A percentile compares a stretch with the other conserved stretches of the same genome.
phyloP scores from a whole-genome alignment of 768 basidiomycete species.

The Termitomyces heimii region DNA sequence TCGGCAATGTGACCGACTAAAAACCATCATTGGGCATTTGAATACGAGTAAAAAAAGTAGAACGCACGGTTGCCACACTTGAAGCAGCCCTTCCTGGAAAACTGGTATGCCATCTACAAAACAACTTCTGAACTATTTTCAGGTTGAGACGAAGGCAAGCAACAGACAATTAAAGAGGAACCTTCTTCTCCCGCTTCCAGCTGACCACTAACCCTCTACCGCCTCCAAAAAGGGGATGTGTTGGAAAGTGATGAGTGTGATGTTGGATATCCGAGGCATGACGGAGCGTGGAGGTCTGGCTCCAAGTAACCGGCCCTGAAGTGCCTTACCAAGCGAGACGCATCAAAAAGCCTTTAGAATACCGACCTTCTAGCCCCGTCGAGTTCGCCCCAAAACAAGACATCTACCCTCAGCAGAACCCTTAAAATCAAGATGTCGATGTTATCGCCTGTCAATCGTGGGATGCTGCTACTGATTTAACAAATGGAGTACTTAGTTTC shows the following conservation, averaged over 20 bases:
- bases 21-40: conserved; percentile 5
- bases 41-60: background rate
- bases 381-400: background rate
- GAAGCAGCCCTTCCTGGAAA: conserved; percentile 85
- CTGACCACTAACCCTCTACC: conserved; percentile 63
- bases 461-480: background rate
- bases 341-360: background rate
- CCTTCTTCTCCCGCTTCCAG: conserved; percentile 76
- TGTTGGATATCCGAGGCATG: conserved; percentile 15
- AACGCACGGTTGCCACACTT: conserved; percentile 89
- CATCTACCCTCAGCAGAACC: background rate
- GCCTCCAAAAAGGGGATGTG: conserved; percentile 49
- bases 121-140: conserved; percentile 29
- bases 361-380: background rate
- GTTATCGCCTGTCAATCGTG: conserved; percentile 21
- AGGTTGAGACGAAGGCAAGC: background rate
- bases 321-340: conserved; percentile 10
- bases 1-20: conserved; percentile 91
- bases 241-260: conserved; percentile 28
- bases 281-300: conserved; percentile 3
- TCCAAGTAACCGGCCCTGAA: conserved; percentile 23
- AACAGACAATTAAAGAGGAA: conserved; percentile 19
- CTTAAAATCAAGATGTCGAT: background rate
- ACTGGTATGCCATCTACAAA: conserved; percentile 73
- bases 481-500: background rate